Evolutionary conservation across 2,329 filamentous ascomycete genomes (phyloP), one percentile per base, ranked within the genome.

Genomic region (Bipolaris sorokiniana): DNA sequence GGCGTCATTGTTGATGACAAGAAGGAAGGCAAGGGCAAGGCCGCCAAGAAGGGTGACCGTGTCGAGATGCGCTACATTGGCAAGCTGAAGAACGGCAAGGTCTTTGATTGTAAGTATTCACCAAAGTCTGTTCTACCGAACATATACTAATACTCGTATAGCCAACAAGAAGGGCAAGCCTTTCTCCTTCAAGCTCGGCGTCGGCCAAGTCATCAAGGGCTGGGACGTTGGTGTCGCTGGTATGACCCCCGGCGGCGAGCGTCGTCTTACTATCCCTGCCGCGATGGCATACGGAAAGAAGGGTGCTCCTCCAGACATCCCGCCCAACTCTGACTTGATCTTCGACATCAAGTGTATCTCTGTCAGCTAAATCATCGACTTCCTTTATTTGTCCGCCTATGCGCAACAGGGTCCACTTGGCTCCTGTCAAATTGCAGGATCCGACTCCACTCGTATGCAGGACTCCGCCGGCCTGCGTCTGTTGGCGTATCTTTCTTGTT

Each of bases 151-250:
- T 42, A 44, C 16, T n/a, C 3, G n/a, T 64, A 41, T 70, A 93
- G 91, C 92, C 79, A 98, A 99, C 86, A 99, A 98, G 86, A 97
- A 96, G 83, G 95, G 95, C 72, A 93, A 96, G 83, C 94, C 96
- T 56, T 99, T 99, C 83, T 86, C 85, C 67, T 98, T 98, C 87
- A 96, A 94, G 84, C 88, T 96, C 60, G 96, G 95, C 68, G 87
- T 88, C 76, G 93, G 93, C 61, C 91, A 98, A 79, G 96, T 99
- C 72, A 99, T 99, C 83, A 95, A 96, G 86, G 95, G 95, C 68
- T 98, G 95, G 96, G 96, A 99, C 77, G 86, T 98, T 65, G 95
- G 95, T 80, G 83, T 99, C 68, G 84, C 86, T 67, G 96, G 96
- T 79, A 97, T 99, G 92, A 83, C 88, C 68, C 89, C 93, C 67